phyloP scores from a whole-genome alignment of 2,329 filamentous ascomycete genomes.

The Didymella glomerata region DNA sequence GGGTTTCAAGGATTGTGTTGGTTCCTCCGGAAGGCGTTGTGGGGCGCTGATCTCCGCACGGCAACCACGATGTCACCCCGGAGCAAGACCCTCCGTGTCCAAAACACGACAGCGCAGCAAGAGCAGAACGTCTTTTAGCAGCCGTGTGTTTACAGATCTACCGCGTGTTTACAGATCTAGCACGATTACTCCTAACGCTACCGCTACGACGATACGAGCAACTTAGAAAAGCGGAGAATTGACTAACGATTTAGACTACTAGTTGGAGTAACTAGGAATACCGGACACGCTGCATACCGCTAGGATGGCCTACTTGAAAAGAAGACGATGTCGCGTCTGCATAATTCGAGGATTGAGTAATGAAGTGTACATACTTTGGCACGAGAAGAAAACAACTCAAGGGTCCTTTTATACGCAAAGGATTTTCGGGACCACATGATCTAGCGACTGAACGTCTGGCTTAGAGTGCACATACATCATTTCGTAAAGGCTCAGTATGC shows the following conservation, averaged over 20 bases:
- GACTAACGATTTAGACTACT: not conserved
- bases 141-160: not conserved
- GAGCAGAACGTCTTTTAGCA: not conserved
- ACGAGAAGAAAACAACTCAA: not conserved
- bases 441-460: not conserved
- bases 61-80: conserved; percentile 14
- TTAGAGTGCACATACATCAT: not conserved
- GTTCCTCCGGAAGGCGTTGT: conserved; percentile 17
- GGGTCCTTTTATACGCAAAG: not conserved
- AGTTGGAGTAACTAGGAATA: not conserved
- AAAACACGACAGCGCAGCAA: conserved; percentile 1
- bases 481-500: not conserved
- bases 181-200: not conserved
- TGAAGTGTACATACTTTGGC: not conserved
- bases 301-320: not conserved
- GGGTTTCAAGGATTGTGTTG: conserved; percentile 12
- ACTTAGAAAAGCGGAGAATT: not conserved
- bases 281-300: not conserved
- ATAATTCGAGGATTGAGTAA: not conserved
- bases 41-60: conserved; percentile 12
- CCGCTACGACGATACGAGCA: not conserved
- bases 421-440: not conserved
- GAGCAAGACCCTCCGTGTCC: conserved; percentile 3
- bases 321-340: not conserved
- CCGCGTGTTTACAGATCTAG: not conserved